phyloP scores from a whole-genome alignment of 176 grass and related monocot genomes.

The Musa itinerans region DNA sequence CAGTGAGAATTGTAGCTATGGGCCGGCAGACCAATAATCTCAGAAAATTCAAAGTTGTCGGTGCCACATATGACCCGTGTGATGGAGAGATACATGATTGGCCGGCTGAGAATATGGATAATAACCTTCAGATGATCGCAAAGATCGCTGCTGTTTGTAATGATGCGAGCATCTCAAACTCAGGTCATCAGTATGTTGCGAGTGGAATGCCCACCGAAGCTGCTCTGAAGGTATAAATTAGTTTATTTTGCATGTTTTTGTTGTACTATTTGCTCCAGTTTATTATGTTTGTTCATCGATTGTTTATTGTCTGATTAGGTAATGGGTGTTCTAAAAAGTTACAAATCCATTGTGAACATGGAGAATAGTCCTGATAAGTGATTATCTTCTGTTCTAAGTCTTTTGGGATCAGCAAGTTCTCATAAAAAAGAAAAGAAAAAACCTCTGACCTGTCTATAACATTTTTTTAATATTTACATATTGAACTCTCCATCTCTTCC shows the following conservation, averaged over 20 bases:
- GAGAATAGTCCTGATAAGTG: not conserved
- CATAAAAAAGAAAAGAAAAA: too few species aligned
- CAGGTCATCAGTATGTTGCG: constrained; percentile 13
- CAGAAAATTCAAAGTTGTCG: constrained; percentile 17
- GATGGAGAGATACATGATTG: constrained; percentile 23
- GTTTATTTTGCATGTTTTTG: not conserved
- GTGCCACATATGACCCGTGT: constrained; percentile 29
- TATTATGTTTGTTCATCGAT: not conserved
- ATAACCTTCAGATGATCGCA: constrained; percentile 22
- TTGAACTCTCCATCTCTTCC: too few species aligned
- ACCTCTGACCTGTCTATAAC: too few species aligned
- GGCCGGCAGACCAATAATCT: not conserved
- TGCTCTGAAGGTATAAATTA: constrained; percentile 22
- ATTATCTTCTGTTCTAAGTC: not conserved
- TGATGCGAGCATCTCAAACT: constrained; percentile 13
- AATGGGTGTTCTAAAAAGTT: not conserved
- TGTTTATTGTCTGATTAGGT: not conserved
- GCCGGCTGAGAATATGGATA: constrained; percentile 8
- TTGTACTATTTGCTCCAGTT: not conserved
- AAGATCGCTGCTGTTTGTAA: constrained; percentile 29
- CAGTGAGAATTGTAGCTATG: constrained; percentile 21
- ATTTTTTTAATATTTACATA: too few species aligned
- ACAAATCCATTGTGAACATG: not conserved
- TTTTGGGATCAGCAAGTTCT: not conserved
- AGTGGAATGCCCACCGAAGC: constrained; percentile 29